phyloP scores from a whole-genome alignment of 129 eudicot species.

The Kitagawia praeruptora region DNA sequence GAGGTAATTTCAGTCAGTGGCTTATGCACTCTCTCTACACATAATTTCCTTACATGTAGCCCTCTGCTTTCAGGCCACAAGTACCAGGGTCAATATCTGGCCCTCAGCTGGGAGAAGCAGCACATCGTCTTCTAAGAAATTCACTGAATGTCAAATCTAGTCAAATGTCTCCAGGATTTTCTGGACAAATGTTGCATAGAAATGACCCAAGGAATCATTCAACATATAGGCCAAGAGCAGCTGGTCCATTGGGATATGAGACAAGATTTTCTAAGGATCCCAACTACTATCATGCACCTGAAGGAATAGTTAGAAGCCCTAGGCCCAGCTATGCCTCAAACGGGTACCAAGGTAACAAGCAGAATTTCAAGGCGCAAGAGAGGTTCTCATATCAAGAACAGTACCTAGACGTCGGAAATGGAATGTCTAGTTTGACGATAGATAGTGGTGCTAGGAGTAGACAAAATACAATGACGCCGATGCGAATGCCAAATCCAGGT shows the following conservation, averaged over 20 bases:
- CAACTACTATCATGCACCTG: constrained; percentile 25
- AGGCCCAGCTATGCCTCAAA: constrained; percentile 23
- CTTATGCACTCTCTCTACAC: background rate
- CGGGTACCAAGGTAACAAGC: constrained; percentile 31
- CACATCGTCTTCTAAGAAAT: constrained; percentile 85
- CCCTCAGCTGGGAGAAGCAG: constrained; percentile 81
- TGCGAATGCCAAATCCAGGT: constrained; percentile 32
- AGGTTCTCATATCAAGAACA: constrained; percentile 41
- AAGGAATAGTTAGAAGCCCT: constrained; percentile 30
- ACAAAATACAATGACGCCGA: constrained; percentile 11
- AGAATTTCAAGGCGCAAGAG: constrained; percentile 26
- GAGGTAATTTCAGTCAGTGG: constrained; percentile 30
- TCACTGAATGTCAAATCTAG: constrained; percentile 52
- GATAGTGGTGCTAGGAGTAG: constrained; percentile 26
- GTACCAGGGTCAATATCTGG: constrained; percentile 79
- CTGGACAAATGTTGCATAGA: constrained; percentile 28
- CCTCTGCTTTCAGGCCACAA: constrained; percentile 56
- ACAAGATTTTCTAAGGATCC: constrained; percentile 39
- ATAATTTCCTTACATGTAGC: background rate
- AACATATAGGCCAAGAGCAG: constrained; percentile 52
- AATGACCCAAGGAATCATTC: constrained; percentile 33
- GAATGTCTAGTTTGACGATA: constrained; percentile 53
- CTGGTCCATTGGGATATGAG: constrained; percentile 61
- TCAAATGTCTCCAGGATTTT: constrained; percentile 22
- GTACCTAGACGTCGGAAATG: constrained; percentile 41